Evolutionary conservation across 2,329 filamentous ascomycete genomes (phyloP), one percentile per base, ranked within the genome.

Genomic region (Zelopaecilomyces penicillatus): DNA sequence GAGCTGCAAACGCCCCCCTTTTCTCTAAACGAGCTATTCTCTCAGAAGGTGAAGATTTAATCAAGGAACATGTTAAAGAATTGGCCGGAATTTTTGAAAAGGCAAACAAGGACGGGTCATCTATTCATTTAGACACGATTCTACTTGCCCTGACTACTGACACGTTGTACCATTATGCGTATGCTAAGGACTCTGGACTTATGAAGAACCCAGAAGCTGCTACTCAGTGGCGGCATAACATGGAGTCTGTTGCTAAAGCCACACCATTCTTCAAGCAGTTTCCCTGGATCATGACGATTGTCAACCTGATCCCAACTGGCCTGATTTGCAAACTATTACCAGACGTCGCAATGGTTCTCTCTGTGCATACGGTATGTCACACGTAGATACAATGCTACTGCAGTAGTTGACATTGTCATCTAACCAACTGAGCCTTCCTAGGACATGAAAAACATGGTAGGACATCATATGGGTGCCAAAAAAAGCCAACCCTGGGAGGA

Each of bases 141-240:
- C 37, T 43, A 11, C 41, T 43, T 28, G 41, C 41, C 11, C 37
- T 30, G 28, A 43, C 41, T 2, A 43, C 34, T 8, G 41, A 43
- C 28, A 28, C 30, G 6, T 11, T 43, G 2, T 43, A 43, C 28
- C 33, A 37, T n/a, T 43, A 43, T 5, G 30, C 30, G 28, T 43
- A 37, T 11, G 29, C 36, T 28, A 43, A 31, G 9, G n/a, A 7
- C 11, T 35, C 30, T 37, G 9, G 26, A 43, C 28, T 43, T 7
- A 30, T 29, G n/a, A 35, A 37, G 27, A 31, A 30, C 26, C 27
- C 41, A 10, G 30, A 41, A 8, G 12, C 19, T 33, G 7, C 34
- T 27, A 34, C 39, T 8, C 8, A 33, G 10, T 31, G 30, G 26
- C n/a, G 33, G 12, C 19, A 19, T 19, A 11, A 30, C 12, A 34